Base-by-base conservation (phyloP, 345 rosid species). In the Stellera chamaejasme region DNA sequence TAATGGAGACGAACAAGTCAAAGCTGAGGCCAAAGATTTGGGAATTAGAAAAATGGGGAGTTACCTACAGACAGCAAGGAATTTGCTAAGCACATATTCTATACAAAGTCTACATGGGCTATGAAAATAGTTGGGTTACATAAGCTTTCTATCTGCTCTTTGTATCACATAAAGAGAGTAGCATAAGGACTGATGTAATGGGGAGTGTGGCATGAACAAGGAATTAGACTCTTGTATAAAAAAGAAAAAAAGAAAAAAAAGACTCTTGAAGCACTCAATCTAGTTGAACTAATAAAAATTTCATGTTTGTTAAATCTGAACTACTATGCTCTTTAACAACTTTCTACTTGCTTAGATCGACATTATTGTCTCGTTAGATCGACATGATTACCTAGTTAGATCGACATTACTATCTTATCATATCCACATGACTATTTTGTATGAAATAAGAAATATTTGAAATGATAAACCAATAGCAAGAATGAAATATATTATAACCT, bases 21-120 rank as follows among this genome's bases (percentile, higher is more conserved):
- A 89, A 75, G 79, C 85, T 70, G 99, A 93, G 77, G 99, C 99
- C 2, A 79, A 45, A 75, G 82, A 54, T 84, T 89, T 36, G 97
- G 99, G 53, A 75, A 70, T 63, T 89, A 89, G 51, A 42, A 64
- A 2, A 69, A 79, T 71, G 96, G 92, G 46, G 69, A 77, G 55
- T 89, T 73, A 77, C 99, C 99, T 39, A 76, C 77, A 15, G 95
- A 87, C 66, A 83, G 90, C 82, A 90, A 77, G 81, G 97, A 89
- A 79, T 87, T 93, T 55, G 92, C 99, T 25, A 87, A 79, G 61
- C 81, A 95, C 39, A 66, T 93, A 78, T 93, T 93, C 69, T 93
- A 83, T n/a, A n/a, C 71, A 93, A 96, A 1, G 88, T 93, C 28
- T 93, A 67, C 69, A 93, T 93, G 97, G 97, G 96, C 4, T 69